Evolutionary conservation across 2,329 filamentous ascomycete species (phyloP), one percentile per base, ranked within the genome.

Genomic region (Aureobasidium sp.): DNA sequence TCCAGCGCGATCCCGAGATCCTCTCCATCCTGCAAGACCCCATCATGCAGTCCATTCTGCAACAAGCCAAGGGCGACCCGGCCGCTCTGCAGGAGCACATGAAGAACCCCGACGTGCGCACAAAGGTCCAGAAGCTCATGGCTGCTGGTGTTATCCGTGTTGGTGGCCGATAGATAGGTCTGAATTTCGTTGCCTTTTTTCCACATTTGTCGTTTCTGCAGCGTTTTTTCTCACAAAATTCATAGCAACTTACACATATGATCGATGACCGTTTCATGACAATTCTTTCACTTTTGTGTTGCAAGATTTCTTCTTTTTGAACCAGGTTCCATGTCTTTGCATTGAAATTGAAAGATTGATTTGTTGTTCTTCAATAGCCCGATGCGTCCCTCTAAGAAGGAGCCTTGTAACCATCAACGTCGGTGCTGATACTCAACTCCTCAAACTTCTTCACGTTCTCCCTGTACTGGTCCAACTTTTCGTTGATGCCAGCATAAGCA

Each of bases 21-120:
- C 25, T 62, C 4, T 50, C 58, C 29, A 61, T 63, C 50, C 50
- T 47, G 3, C 27, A 64, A 81, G 94, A 99, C 71, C 94, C 94
- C 17, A 87, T 99, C 71, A 97, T 99, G 93, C 91, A 99, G 78
- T 88, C 88, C 66, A 96, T 96, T 67, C 84, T 97, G 60, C 92
- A 97, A 74, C 94, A 99, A 78, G 94, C 94, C 47, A 95, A 97
- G 81, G 85, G 84, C 60, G 89, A 99, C 70, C 94, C 94, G 19
- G 88, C 88, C 51, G 94, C 94, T 47, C 83, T 99, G 64, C 88
- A 95, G 73, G 93, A 99, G 74, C 95, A 99, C 76, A 96, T 99
- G 89, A 89, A 86, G 79, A 99, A 97, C 79, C 84, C 90, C 0
- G 82, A 81, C 61, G 89, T 99, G 67, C 82, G 86, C 62, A 83